phyloP scores from a whole-genome alignment of 768 basidiomycete genomes.

The Tremella mesenterica region DNA sequence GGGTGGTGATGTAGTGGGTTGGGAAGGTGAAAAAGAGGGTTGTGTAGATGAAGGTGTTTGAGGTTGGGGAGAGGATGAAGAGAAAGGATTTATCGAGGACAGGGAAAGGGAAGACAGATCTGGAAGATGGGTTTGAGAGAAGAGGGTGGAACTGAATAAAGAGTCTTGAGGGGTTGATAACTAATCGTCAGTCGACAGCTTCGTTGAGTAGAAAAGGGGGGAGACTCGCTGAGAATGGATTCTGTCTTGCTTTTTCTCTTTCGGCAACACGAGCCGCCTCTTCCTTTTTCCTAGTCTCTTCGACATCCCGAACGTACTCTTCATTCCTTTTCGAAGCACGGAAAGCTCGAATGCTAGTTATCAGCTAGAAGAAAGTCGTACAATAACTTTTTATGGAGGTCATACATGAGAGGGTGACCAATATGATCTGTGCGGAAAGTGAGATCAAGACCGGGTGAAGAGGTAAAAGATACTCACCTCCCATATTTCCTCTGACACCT shows the following conservation, averaged over 20 bases:
- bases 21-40: too few species aligned
- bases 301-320: slow-evolving; percentile 38
- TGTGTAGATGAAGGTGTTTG: too few species aligned
- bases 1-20: too few species aligned
- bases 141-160: slow-evolving; percentile 13
- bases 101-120: slow-evolving; percentile 21
- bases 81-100: slow-evolving; percentile 10
- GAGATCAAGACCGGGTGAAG: too few species aligned
- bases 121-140: slow-evolving; percentile 24
- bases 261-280: slow-evolving; percentile 23
- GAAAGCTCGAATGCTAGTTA: slow-evolving; percentile 41
- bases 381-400: not conserved
- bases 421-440: too few species aligned
- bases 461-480: too few species aligned
- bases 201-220: not conserved
- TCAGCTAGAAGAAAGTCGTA: not conserved
- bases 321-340: slow-evolving; percentile 40
- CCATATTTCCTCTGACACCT: slow-evolving; percentile 37
- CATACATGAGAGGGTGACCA: not conserved
- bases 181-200: slow-evolving; percentile 1
- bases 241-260: slow-evolving; percentile 32
- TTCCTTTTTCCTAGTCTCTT: slow-evolving; percentile 20
- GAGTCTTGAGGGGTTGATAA: not conserved
- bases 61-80: not conserved
- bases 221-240: slow-evolving; percentile 38